These are phyloP conservation scores for Dryadomyces quercus-mongolicae DNA, from an alignment of 2,329 filamentous ascomycete genomes.

Conservation along the genomic window DNA sequence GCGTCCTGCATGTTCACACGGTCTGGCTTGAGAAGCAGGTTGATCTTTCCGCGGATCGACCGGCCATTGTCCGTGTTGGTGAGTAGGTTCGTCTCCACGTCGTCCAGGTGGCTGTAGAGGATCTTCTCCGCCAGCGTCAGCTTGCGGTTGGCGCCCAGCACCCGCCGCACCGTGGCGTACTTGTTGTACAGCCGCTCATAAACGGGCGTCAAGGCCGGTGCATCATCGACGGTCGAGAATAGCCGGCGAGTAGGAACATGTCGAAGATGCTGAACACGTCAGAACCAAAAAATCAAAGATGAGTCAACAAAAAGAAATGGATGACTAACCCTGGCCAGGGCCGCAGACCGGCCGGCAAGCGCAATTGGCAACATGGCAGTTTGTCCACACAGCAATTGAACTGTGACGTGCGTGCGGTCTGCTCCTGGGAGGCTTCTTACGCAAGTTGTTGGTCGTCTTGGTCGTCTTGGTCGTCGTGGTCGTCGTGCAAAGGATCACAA, in stretches of 20 bases:
- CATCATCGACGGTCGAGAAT: conserved; percentile 25
- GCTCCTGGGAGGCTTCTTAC: neutral
- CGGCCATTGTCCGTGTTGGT: conserved; percentile 72
- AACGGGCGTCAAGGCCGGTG: conserved; percentile 46
- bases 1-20: conserved; percentile 99
- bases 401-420: neutral
- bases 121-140: conserved; percentile 97
- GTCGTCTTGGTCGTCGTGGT: too few species aligned
- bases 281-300: conserved; percentile 13
- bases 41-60: conserved; percentile 74
- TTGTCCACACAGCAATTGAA: conserved; percentile 5
- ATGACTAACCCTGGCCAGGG: conserved; percentile 28
- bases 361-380: conserved; percentile 36
- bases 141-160: conserved; percentile 48
- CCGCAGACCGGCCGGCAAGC: conserved; percentile 35
- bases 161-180: conserved; percentile 60
- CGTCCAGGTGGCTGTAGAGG: conserved; percentile 87
- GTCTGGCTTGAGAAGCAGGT: conserved; percentile 94
- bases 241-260: conserved; percentile 16
- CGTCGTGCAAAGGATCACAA: neutral
- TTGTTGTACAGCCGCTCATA: conserved; percentile 73
- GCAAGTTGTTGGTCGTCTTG: neutral
- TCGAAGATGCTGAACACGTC: neutral
- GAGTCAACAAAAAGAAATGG: neutral
- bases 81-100: conserved; percentile 77